Evolutionary conservation across 352 stramenopile species (phyloP).

Genomic region (Blastocystis sp.): DNA sequence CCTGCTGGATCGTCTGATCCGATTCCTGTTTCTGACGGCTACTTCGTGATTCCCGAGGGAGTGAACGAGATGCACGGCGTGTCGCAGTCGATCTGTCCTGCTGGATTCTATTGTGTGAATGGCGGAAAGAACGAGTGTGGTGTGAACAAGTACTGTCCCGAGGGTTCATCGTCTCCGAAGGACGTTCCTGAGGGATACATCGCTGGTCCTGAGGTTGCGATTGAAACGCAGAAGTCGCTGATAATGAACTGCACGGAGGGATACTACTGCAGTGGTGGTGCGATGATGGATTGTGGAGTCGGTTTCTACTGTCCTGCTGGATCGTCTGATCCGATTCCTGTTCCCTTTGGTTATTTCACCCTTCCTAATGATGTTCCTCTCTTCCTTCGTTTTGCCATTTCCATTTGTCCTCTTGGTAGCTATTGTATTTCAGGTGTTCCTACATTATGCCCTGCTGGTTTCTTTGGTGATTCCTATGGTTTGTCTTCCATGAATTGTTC

Average conservation of each 20-base stretch:
- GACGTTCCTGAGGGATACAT: background rate
- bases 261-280: background rate
- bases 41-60: too few species aligned
- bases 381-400: background rate
- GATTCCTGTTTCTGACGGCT: too few species aligned
- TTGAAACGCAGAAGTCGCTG: background rate
- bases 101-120: too few species aligned
- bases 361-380: background rate
- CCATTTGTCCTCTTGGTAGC: background rate
- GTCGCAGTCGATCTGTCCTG: too few species aligned
- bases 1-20: too few species aligned
- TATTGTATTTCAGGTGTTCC: background rate
- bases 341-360: background rate
- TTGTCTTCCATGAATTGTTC: background rate
- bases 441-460: background rate
- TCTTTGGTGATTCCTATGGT: background rate
- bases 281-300: background rate
- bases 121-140: too few species aligned
- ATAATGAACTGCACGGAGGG: background rate
- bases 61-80: too few species aligned
- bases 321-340: background rate
- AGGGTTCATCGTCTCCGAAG: too few species aligned
- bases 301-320: slow-evolving; percentile 4
- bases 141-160: too few species aligned
- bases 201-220: background rate